These are phyloP conservation scores for Penicillium polonicum DNA, from an alignment of 2,329 filamentous ascomycete genomes.

Conservation along the genomic window DNA sequence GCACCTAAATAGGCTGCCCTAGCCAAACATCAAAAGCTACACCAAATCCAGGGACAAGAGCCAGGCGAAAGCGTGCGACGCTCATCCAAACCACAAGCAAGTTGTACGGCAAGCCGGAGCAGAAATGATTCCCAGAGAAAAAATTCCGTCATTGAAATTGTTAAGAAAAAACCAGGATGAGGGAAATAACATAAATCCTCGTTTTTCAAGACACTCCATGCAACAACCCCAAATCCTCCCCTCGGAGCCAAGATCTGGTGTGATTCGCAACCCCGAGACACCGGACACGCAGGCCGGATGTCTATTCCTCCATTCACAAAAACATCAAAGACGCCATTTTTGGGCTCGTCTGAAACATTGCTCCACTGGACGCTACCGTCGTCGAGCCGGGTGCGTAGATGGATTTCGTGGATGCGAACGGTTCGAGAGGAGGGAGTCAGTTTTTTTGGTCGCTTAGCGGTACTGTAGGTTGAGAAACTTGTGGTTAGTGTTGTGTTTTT, in stretches of 20 bases:
- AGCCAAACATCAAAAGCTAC: conserved; percentile 1
- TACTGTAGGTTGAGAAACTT: conserved; percentile 25
- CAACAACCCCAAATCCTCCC: conserved; percentile 31
- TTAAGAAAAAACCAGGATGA: conserved; percentile 30
- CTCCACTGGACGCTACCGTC: conserved; percentile 21
- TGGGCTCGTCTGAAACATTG: conserved; percentile 22
- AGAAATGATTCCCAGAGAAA: conserved; percentile 22
- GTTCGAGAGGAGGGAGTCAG: conserved; percentile 28
- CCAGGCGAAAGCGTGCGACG: not conserved
- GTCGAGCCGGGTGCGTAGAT: conserved; percentile 31
- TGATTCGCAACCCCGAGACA: conserved; percentile 18
- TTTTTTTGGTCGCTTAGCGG: conserved; percentile 34
- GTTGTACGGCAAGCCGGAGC: not conserved
- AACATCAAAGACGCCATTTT: conserved; percentile 16
- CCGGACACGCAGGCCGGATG: conserved; percentile 11
- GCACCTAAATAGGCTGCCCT: not conserved
- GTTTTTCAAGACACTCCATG: conserved; percentile 33
- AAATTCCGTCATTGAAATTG: conserved; percentile 36
- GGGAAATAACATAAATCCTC: conserved; percentile 33
- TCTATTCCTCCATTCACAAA: conserved; percentile 20
- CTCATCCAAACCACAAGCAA: not conserved
- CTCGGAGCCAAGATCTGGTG: conserved; percentile 24
- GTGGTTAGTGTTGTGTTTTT: conserved; percentile 17
- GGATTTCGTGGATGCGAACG: conserved; percentile 35
- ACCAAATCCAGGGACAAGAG: not conserved